Percentiles rank a stretch among this genome's conserved stretches.
Conservation (phyloP, 306 rosid species). For the Senna siamea region DNA sequence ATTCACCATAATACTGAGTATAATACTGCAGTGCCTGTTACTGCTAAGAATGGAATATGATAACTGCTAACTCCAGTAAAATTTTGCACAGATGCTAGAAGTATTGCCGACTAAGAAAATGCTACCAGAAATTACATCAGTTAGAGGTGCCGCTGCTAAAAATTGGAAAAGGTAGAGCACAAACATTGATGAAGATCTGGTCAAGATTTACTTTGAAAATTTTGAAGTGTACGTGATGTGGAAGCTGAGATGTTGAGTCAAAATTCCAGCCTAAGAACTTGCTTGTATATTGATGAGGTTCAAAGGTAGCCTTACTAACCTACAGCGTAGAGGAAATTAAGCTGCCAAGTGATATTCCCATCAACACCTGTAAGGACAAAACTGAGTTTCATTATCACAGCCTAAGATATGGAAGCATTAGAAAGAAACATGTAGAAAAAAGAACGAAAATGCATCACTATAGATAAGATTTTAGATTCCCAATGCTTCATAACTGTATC, state of each 20-base stretch:
- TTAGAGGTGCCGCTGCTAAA: constrained; percentile 21
- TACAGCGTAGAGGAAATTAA: constrained; percentile 12
- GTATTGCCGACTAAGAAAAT: no score
- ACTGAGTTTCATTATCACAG: no score
- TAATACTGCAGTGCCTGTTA: constrained; percentile 1
- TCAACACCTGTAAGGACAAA: constrained; percentile 38
- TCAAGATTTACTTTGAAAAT: constrained; percentile 33
- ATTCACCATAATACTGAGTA: constrained; percentile 29
- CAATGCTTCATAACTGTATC: not conserved
- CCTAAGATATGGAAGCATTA: constrained; percentile 8
- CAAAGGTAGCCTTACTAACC: constrained; percentile 1
- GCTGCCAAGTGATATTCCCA: constrained; percentile 18
- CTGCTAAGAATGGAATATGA: constrained; percentile 11
- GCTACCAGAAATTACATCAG: constrained; percentile 14
- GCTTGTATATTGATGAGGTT: constrained; percentile 24
- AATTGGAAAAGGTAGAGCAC: constrained; percentile 27
- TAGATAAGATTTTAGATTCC: not conserved
- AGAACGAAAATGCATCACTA: constrained; percentile 9
- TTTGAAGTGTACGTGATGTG: constrained; percentile 17
- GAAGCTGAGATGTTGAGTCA: constrained; percentile 24
- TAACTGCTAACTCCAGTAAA: not conserved
- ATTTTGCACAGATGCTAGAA: no score
- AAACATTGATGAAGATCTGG: constrained; percentile 29
- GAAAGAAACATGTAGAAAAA: not conserved
- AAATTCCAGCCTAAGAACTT: constrained; percentile 38